Evolutionary conservation across 345 rosid genomes (phyloP).

Genomic region (Dovyalis caffra): DNA sequence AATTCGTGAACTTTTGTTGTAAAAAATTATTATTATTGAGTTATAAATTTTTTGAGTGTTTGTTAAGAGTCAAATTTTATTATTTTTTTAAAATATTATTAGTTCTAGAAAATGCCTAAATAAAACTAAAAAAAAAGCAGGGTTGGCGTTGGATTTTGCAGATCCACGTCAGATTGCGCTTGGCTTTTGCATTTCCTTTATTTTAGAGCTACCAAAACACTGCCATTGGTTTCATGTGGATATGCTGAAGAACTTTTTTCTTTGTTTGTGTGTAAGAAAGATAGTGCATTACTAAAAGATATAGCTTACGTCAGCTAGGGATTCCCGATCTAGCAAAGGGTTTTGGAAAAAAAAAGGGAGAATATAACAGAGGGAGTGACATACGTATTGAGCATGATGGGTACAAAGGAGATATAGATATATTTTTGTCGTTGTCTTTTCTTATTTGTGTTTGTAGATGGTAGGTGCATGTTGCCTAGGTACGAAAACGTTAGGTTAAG

Average conservation of each 20-base stretch:
- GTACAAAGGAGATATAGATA: too few species aligned
- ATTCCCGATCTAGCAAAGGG: background rate
- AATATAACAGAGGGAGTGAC: background rate
- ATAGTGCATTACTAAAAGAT: background rate
- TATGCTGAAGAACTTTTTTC: background rate
- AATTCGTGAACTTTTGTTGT: too few species aligned
- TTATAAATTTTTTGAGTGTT: too few species aligned
- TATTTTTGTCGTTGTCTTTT: background rate
- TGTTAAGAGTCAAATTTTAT: too few species aligned
- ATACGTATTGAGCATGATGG: background rate
- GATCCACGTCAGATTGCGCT: conserved; percentile 24
- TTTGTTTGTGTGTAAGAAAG: background rate
- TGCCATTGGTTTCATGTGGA: background rate
- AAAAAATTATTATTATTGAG: too few species aligned
- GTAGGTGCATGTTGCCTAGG: too few species aligned
- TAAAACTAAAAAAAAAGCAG: too few species aligned
- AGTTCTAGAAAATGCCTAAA: too few species aligned
- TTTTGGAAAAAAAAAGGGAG: background rate
- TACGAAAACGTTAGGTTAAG: too few species aligned
- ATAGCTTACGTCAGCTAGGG: background rate
- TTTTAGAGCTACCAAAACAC: background rate
- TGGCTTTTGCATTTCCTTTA: background rate
- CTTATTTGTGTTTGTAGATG: too few species aligned
- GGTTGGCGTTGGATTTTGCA: conserved; percentile 8
- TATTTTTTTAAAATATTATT: too few species aligned